Evolutionary conservation across 2,329 filamentous ascomycete species (phyloP), one percentile per base, ranked within the genome.

Genomic region (Immersiporthe knoxdaviesiana): DNA sequence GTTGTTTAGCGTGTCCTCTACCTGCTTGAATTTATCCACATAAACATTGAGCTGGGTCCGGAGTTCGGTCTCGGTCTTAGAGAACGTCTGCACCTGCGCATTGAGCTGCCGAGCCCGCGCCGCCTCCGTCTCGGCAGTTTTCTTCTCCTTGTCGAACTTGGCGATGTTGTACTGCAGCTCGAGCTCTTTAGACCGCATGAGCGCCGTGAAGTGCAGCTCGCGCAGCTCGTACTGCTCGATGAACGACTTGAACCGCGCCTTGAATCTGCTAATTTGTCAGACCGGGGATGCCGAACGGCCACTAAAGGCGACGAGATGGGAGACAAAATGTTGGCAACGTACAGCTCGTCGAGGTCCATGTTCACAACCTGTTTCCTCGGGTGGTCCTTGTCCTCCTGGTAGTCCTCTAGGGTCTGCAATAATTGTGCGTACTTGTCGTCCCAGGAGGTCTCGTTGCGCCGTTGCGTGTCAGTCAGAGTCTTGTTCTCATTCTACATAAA

Each of bases 1-100:
- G 79, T 97, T 98, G 82, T 97, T 98, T 65, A 98, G 87, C 50
- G 95, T 98, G 81, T 98, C 96, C 87, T 98, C 95, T 78, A 98
- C 95, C 92, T 99, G 96, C 84, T 98, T 98, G 83, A 98, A 98
- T 83, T 98, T 99, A 79, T 99, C 96, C 35, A 97, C 95, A 76
- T 99, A 99, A 75, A 97, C 95, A 79, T 97, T 98, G 75, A 99
- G 89, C 81, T 99, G 96, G 75, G 93, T 97, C 70, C 96, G 86
- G 67, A 99, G 86, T 80, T 98, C 95, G 21, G 92, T 91, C 81
- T 99, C 96, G 12, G 95, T 98, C 80, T 97, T 96, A 47, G 94
- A 96, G 79, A 98, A 97, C 1, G 94, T 97, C 74, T 94, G 93
- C 32, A 98, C 94, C 81, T 99, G 96, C 47, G 90, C 86, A 74